Evolutionary conservation across 1,284 basidiomycete genomes (phyloP).

Genomic region (Trichosporon ovoides): DNA sequence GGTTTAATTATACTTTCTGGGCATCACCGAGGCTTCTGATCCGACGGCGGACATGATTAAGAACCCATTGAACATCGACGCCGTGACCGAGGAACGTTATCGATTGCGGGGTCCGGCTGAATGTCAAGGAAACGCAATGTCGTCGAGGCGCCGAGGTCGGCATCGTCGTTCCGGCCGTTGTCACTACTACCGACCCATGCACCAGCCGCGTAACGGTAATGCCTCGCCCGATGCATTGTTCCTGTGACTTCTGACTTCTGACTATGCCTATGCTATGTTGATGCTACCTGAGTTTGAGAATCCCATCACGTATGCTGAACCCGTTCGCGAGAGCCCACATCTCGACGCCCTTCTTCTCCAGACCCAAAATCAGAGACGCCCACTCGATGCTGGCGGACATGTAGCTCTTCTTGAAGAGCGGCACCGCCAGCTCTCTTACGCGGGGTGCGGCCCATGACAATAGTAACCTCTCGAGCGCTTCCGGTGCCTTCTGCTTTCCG

Average conservation of each 20-base stretch:
- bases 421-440: conserved; percentile 32
- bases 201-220: not conserved
- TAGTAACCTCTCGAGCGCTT: conserved; percentile 26
- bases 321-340: conserved; percentile 26
- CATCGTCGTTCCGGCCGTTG: too few relatives aligned
- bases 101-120: too few relatives aligned
- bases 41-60: too few relatives aligned
- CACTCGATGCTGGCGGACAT: conserved; percentile 24
- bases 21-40: too few relatives aligned
- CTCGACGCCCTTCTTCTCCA: conserved; percentile 19
- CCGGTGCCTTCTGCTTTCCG: not conserved
- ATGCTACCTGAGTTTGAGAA: conserved; percentile 22
- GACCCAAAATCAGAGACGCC: conserved; percentile 24
- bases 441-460: conserved; percentile 29
- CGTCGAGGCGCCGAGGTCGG: too few relatives aligned
- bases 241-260: not conserved
- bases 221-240: not conserved
- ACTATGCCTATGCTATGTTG: not conserved
- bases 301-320: conserved; percentile 21
- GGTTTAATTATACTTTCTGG: too few relatives aligned
- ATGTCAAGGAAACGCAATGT: too few relatives aligned
- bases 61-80: too few relatives aligned
- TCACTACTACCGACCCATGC: too few relatives aligned
- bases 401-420: conserved; percentile 30
- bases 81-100: too few relatives aligned